Base-by-base conservation (phyloP, 495 filamentous ascomycete genomes). In the Gamarada debralockiae region DNA sequence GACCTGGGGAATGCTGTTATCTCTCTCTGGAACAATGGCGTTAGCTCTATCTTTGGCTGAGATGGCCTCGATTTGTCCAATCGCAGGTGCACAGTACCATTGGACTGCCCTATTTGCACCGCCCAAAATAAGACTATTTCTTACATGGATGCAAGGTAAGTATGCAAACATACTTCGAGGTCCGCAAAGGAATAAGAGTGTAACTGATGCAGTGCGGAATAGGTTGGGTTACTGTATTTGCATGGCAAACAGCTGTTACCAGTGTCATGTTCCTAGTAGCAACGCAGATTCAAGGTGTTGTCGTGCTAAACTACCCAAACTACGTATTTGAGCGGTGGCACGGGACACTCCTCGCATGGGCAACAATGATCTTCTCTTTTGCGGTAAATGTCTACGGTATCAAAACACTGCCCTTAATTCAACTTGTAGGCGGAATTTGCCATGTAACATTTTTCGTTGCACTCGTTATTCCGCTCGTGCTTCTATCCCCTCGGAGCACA, bases 271-370 rank as follows among this genome's bases (percentile, higher is more conserved):
- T 43, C 33, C 38, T 55, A 8, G 9, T 40, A 13, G 45, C 38
- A 13, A 48, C 47, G 8, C 15, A 56, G n/a, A 47, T 63, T 25
- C 53, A 58, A 50, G 64, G 41, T 4, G 43, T 63, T 1, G 21
- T 61, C 23, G 50, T 54, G 7, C 34, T 65, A 20, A 67, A 67
- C 31, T 43, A 59, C 40, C 41, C 49, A 29, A 41, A 27, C 17
- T 40, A 40, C 20, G n/a, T 15, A 7, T 5, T 15, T 76, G 37
- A 73, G 24, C 51, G 66, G 17, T 80, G 73, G 72, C 74, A 74
- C 15, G 68, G 69, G 15, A 73, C 74, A 0, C 50, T 80, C 22
- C 54, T 78, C 22, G 66, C 73, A 61, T 75, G 66, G 65, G 74
- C 72, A 10, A 63, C 72, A 7, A 55, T 69, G 5, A 29, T 67